These are phyloP conservation scores for Albophoma yamanashiensis DNA, from an alignment of 2,329 filamentous ascomycete species.

Conservation along the genomic window DNA sequence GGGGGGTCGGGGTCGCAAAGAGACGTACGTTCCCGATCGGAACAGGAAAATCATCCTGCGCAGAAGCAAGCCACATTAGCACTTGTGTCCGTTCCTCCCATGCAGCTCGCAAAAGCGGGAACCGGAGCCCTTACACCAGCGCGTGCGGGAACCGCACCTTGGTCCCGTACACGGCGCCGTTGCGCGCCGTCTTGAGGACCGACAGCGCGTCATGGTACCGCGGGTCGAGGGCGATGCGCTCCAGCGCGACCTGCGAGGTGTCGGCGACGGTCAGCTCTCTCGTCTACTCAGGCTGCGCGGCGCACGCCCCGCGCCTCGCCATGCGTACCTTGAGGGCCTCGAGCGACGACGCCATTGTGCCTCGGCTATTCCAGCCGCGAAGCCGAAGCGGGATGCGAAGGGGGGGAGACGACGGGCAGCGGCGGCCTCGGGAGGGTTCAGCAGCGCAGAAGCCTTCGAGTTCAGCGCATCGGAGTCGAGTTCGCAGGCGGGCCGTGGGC, in stretches of 20 bases:
- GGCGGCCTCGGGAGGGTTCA: background rate
- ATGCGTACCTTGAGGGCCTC: constrained; percentile 12
- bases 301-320: background rate
- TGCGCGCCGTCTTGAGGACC: constrained; percentile 85
- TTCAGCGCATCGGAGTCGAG: background rate
- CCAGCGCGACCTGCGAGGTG: constrained; percentile 48
- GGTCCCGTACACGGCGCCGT: constrained; percentile 91
- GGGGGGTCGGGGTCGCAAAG: too few relatives aligned
- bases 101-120: background rate
- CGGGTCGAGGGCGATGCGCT: constrained; percentile 71
- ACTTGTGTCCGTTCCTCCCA: background rate
- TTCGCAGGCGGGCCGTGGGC: background rate
- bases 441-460: background rate
- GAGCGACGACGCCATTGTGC: constrained; percentile 11
- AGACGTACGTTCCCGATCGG: constrained; percentile 67
- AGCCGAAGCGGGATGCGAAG: background rate
- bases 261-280: background rate
- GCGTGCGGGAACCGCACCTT: constrained; percentile 99
- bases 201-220: constrained; percentile 76
- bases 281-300: background rate
- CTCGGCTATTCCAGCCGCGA: constrained; percentile 2
- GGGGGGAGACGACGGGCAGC: background rate
- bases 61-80: background rate
- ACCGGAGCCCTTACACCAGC: constrained; percentile 51
- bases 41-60: constrained; percentile 90